Base-by-base conservation (phyloP, 2,329 filamentous ascomycete species). In the Colletotrichum sansevieriae region DNA sequence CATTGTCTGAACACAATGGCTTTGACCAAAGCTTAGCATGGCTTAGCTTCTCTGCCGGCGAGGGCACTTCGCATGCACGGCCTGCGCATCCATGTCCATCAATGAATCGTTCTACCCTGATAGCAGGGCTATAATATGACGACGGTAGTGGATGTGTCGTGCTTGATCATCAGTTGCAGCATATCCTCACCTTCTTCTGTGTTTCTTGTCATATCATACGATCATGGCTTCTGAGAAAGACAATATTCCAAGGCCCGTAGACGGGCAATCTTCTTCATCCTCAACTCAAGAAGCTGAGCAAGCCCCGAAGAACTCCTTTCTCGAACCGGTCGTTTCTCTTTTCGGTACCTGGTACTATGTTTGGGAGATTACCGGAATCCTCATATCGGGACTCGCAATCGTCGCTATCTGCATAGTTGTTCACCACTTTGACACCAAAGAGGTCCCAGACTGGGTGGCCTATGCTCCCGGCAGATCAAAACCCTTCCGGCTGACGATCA, bases 261-360 rank as follows among this genome's bases (percentile, higher is more conserved):
- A 59, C 6, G 43, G 20, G 11, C 11, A 8, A 3, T 35, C 41
- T 43, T 9, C 18, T 13, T 49, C 20, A 18, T 7, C 25, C 15
- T 51, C 57, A 20, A 35, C 41, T 10, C 20, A 47, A 12, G n/a
- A 43, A 13, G 18, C 20, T 20, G 49, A 54, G 39, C 25, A 39
- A 15, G 20, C 29, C 3, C 18, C n/a, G 11, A 56, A 46, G 12
- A 63, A 55, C 18, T 22, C 56, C n/a, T 20, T 41, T 18, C 33
- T 25, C 44, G 18, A 39, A 10, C n/a, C 29, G n/a, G 44, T 11
- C 13, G 20, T n/a, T 4, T 51, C 49, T 46, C 47, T 66, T 10
- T 66, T 66, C 20, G 57, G 22, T 15, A 49, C 44, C 35, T 66
- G 56, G 59, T 68, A 63, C 29, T 68, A 68, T 18, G 3, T 47